phyloP scores from a whole-genome alignment of 768 basidiomycete species.

The Chalciporus piperatus region DNA sequence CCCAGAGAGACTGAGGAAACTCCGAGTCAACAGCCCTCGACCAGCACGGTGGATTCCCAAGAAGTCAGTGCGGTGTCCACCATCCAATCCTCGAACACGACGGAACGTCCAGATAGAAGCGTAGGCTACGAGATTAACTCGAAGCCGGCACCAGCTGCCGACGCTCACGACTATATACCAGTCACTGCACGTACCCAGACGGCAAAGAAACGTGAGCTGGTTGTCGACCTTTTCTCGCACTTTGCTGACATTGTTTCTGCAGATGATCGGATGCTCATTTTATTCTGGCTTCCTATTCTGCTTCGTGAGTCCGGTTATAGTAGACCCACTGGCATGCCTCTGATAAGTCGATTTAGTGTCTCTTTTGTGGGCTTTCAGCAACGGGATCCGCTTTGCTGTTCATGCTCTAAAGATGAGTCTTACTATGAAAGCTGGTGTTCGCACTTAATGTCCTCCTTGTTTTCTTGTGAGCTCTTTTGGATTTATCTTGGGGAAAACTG shows the following conservation, averaged over 20 bases:
- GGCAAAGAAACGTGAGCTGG: slow-evolving; percentile 60
- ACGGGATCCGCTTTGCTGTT: slow-evolving; percentile 49
- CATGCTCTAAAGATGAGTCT: slow-evolving; percentile 48
- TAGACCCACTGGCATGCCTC: not conserved
- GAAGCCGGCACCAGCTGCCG: slow-evolving; percentile 63
- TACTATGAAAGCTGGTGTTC: slow-evolving; percentile 43
- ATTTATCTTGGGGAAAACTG: not conserved
- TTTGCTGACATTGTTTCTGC: slow-evolving; percentile 10
- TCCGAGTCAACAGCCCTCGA: not conserved
- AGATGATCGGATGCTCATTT: slow-evolving; percentile 83
- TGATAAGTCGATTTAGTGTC: slow-evolving; percentile 43
- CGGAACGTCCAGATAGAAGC: slow-evolving; percentile 39
- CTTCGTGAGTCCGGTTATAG: slow-evolving; percentile 52
- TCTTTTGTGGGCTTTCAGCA: slow-evolving; percentile 59
- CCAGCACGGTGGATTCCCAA: slow-evolving; percentile 2
- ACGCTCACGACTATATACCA: slow-evolving; percentile 66
- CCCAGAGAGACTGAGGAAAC: slow-evolving; percentile 45
- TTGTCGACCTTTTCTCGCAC: not conserved
- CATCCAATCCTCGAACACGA: slow-evolving; percentile 21
- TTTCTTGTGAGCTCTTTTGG: slow-evolving; percentile 3
- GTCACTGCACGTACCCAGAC: slow-evolving; percentile 40
- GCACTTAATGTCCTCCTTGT: slow-evolving; percentile 19
- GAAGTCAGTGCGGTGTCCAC: slow-evolving; percentile 11
- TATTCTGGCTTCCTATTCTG: slow-evolving; percentile 87
- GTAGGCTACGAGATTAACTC: slow-evolving; percentile 47